Evolutionary conservation across 495 filamentous ascomycete species (phyloP).

Genomic region (Talaromyces thailandensis): DNA sequence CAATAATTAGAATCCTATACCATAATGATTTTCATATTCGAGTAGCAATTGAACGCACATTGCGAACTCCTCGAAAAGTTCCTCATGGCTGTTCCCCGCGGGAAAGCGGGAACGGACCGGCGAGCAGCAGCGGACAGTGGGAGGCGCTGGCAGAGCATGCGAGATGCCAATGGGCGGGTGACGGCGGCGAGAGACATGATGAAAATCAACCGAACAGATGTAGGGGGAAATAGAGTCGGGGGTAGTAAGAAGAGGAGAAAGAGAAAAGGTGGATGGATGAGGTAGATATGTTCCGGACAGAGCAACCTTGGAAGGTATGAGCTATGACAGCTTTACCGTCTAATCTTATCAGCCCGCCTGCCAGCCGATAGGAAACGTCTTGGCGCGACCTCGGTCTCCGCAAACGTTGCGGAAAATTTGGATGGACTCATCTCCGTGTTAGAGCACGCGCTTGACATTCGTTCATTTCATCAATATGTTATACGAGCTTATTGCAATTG

Average conservation of each 20-base stretch:
- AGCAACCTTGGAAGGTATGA: background rate
- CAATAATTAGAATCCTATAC: background rate
- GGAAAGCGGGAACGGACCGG: constrained; percentile 36
- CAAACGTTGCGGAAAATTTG: background rate
- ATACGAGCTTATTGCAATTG: constrained; percentile 95
- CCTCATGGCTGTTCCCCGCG: constrained; percentile 40
- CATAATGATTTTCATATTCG: too few relatives aligned
- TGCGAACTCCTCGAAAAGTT: constrained; percentile 40
- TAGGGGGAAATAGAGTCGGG: constrained; percentile 9
- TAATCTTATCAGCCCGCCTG: background rate
- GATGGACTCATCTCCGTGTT: background rate
- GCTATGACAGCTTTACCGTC: background rate
- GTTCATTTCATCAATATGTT: constrained; percentile 53
- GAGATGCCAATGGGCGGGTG: constrained; percentile 34
- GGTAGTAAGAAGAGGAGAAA: constrained; percentile 12
- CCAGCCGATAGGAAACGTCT: background rate
- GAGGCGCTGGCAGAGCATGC: constrained; percentile 34
- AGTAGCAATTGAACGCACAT: constrained; percentile 21
- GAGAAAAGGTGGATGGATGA: background rate
- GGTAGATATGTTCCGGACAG: background rate
- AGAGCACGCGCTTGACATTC: background rate
- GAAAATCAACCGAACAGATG: constrained; percentile 12
- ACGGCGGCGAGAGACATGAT: constrained; percentile 32
- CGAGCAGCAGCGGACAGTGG: constrained; percentile 21
- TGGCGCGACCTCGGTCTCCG: background rate